phyloP scores from a whole-genome alignment of 768 basidiomycete genomes.

The Pisolithus tinctorius region DNA sequence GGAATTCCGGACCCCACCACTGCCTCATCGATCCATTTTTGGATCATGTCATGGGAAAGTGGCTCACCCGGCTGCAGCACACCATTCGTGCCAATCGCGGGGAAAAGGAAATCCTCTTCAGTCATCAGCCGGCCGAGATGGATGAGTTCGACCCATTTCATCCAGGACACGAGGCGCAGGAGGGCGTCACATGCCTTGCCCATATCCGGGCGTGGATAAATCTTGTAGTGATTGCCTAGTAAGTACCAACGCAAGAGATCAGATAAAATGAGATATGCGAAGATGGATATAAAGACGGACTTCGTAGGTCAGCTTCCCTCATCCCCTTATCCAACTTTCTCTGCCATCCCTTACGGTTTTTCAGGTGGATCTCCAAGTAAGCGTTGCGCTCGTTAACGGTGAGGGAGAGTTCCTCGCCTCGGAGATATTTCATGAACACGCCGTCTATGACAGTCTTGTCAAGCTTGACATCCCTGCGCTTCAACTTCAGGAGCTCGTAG shows the following conservation, averaged over 20 bases:
- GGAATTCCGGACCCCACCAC: neutral
- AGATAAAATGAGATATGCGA: too few species aligned
- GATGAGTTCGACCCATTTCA: neutral
- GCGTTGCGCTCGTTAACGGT: slow-evolving; percentile 6
- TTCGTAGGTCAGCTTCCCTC: slow-evolving; percentile 14
- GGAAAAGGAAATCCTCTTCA: slow-evolving; percentile 16
- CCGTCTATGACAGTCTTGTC: neutral
- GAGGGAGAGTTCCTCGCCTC: neutral
- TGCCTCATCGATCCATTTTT: slow-evolving; percentile 15
- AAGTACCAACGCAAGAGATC: neutral
- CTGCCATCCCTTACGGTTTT: slow-evolving; percentile 21
- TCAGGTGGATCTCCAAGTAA: slow-evolving; percentile 16
- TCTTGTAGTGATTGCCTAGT: slow-evolving; percentile 4
- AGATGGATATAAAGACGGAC: neutral
- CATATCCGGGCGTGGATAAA: neutral
- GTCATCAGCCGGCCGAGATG: slow-evolving; percentile 4
- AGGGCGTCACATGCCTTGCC: neutral
- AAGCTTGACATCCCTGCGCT: slow-evolving; percentile 15
- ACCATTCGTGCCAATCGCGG: slow-evolving; percentile 15
- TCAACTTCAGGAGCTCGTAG: slow-evolving; percentile 25
- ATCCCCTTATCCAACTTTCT: slow-evolving; percentile 17
- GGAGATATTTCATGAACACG: slow-evolving; percentile 2
- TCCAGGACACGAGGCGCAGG: neutral
- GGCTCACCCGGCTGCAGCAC: slow-evolving; percentile 12
- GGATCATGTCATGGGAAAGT: slow-evolving; percentile 17